Percentiles rank a stretch among this genome's conserved stretches.
These are phyloP conservation scores for Penicillium maclennaniae DNA, from an alignment of 495 filamentous ascomycete species.

Conservation along the genomic window DNA sequence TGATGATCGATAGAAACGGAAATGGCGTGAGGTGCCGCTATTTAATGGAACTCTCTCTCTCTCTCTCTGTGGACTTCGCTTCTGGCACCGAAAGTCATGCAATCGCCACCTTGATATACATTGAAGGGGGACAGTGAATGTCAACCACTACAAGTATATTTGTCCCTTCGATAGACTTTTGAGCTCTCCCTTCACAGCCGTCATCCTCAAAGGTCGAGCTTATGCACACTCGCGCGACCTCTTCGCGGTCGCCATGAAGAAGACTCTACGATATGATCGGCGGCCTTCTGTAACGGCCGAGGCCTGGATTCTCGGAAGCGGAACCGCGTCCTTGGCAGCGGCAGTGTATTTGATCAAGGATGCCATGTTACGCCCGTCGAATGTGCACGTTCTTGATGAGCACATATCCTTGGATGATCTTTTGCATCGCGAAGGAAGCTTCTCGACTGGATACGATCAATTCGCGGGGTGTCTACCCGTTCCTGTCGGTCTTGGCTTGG, in stretches of 20 bases:
- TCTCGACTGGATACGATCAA: constrained; percentile 10
- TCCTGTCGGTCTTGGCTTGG: constrained; percentile 1
- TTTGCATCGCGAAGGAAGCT: constrained; percentile 2
- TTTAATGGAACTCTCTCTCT: no score
- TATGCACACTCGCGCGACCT: background rate
- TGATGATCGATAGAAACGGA: background rate
- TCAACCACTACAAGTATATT: background rate
- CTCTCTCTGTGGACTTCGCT: no score
- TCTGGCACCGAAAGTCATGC: background rate
- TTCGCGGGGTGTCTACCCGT: constrained; percentile 9
- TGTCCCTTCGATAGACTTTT: background rate
- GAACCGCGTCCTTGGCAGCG: constrained; percentile 7
- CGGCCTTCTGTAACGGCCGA: background rate
- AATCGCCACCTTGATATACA: background rate
- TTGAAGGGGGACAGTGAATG: no score
- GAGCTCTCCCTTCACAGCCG: no score
- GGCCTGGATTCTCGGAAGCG: constrained; percentile 13
- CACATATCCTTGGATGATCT: background rate
- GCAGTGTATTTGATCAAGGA: constrained; percentile 6
- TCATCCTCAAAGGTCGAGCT: background rate
- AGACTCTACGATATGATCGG: background rate
- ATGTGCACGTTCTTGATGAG: constrained; percentile 7
- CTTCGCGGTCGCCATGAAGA: background rate
- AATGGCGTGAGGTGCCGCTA: background rate
- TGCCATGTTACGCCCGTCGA: constrained; percentile 3